These are phyloP conservation scores for Mycena chlorophos DNA, from an alignment of 768 basidiomycete genomes.

Conservation along the genomic window DNA sequence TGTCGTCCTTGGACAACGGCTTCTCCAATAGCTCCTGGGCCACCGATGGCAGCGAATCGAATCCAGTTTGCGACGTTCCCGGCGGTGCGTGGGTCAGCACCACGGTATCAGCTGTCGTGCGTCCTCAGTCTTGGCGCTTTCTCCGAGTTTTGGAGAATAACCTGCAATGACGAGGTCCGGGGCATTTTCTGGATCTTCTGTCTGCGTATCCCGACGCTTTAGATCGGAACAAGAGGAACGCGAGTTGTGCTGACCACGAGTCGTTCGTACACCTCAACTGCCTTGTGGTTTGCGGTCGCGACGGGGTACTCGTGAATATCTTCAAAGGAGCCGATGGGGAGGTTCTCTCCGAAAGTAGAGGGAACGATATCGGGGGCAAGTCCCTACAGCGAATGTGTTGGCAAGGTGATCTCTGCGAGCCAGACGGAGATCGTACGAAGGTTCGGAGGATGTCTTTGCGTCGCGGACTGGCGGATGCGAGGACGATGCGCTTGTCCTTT, in stretches of 20 bases:
- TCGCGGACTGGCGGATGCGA: constrained; percentile 87
- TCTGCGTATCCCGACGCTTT: constrained; percentile 30
- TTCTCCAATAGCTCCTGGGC: constrained; percentile 88
- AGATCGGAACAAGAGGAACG: background rate
- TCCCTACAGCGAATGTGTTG: constrained; percentile 22
- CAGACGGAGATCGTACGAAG: constrained; percentile 54
- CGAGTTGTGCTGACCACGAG: constrained; percentile 54
- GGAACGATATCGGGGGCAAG: constrained; percentile 69
- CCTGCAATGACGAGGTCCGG: constrained; percentile 83
- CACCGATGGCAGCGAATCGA: constrained; percentile 49
- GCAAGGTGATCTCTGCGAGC: background rate
- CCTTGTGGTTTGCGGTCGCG: constrained; percentile 76
- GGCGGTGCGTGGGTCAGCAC: constrained; percentile 80
- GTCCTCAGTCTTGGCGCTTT: background rate
- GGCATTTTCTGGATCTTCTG: constrained; percentile 60
- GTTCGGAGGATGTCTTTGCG: constrained; percentile 79
- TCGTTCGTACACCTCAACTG: constrained; percentile 83
- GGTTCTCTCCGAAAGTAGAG: constrained; percentile 79
- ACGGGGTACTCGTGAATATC: constrained; percentile 75
- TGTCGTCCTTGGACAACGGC: constrained; percentile 74
- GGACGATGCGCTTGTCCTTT: constrained; percentile 70
- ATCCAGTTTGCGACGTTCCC: constrained; percentile 54
- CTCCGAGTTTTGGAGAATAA: constrained; percentile 29
- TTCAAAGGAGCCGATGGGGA: constrained; percentile 65
- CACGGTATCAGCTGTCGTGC: constrained; percentile 96